These are phyloP conservation scores for Stentor roeselii DNA, from an alignment of 73 alveolate species.

Conservation along the genomic window DNA sequence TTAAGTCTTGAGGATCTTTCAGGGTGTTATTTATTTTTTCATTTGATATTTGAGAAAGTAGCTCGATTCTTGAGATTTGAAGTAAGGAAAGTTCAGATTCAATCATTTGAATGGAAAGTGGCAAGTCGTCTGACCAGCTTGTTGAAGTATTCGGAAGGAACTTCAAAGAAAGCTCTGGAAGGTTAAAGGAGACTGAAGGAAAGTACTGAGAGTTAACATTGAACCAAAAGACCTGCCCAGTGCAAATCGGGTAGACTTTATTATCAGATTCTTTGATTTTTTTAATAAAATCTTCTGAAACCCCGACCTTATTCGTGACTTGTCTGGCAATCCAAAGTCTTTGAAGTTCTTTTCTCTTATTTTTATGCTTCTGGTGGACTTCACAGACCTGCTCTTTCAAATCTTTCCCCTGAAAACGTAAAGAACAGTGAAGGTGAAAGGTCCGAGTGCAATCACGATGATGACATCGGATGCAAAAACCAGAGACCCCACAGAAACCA, in stretches of 20 bases:
- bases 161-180: neutral
- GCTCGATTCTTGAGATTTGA: neutral
- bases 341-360: neutral
- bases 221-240: slow-evolving; percentile 11
- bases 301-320: neutral
- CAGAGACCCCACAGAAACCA: neutral
- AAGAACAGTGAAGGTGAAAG: neutral
- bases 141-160: neutral
- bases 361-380: neutral
- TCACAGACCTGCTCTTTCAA: neutral
- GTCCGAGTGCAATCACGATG: neutral
- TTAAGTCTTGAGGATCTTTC: neutral
- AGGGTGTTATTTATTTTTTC: neutral
- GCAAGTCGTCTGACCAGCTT: neutral
- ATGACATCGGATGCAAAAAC: neutral
- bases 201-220: neutral
- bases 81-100: neutral
- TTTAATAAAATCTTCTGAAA: neutral
- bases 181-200: neutral
- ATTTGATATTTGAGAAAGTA: neutral
- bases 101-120: neutral
- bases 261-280: neutral
- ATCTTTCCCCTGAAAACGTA: neutral
- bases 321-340: slow-evolving; percentile 3
- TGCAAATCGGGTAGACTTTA: neutral